A percentile compares a stretch with the other conserved stretches of the same genome.
Conservation (phyloP, 2,329 filamentous ascomycete species). For the Hymenoscyphus infarciens region DNA sequence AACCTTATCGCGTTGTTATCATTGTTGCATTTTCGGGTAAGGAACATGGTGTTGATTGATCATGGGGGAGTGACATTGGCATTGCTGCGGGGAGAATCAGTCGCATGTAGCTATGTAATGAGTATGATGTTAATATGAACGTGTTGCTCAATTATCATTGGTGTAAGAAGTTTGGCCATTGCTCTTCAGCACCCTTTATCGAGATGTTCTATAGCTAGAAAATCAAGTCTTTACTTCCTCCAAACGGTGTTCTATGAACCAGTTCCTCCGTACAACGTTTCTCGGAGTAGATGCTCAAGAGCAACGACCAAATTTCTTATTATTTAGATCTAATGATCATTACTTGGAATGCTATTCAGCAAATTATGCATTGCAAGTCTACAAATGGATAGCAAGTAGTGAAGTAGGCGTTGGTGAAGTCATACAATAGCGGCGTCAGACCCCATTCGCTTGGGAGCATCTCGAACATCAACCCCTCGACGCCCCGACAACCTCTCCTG, state of each 20-base stretch:
- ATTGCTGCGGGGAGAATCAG: constrained; percentile 7
- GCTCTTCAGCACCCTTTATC: no score
- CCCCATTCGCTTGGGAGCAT: neutral
- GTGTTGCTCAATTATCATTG: neutral
- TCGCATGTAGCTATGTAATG: constrained; percentile 16
- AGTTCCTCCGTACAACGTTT: no score
- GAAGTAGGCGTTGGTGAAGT: neutral
- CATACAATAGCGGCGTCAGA: neutral
- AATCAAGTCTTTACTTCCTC: no score
- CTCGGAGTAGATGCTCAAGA: no score
- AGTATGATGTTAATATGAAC: constrained; percentile 6
- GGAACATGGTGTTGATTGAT: constrained; percentile 12
- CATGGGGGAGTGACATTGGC: constrained; percentile 3
- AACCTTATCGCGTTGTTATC: constrained; percentile 8
- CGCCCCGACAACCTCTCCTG: constrained; percentile 11
- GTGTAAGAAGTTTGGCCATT: neutral
- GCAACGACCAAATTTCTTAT: no score
- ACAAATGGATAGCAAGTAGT: neutral
- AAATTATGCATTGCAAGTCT: neutral
- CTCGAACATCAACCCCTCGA: constrained; percentile 23
- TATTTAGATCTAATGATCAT: no score
- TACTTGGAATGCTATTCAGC: no score
- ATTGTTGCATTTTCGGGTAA: constrained; percentile 8
- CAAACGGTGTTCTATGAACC: no score
- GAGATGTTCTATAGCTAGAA: no score